Evolutionary conservation across 305 asterid species (phyloP).

Genomic region (Solanum hybrid): DNA sequence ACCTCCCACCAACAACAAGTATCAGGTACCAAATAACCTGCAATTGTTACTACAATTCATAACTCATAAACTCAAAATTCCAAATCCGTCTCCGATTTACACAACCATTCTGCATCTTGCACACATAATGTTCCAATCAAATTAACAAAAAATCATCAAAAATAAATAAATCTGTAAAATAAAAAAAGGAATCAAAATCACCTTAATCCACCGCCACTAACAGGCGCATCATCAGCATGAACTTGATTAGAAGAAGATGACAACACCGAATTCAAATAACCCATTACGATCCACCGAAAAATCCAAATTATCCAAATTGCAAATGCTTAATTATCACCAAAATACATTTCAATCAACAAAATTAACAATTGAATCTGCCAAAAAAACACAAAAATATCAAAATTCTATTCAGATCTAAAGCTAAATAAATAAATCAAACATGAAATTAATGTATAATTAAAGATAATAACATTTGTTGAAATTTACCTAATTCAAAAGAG

Average conservation of each 20-base stretch:
- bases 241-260: constrained; percentile 55
- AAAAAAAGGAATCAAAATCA: constrained; percentile 8
- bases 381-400: background rate
- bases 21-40: background rate
- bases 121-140: background rate
- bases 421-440: background rate
- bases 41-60: background rate
- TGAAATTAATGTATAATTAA: background rate
- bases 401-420: background rate
- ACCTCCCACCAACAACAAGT: background rate
- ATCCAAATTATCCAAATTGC: background rate
- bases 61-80: background rate
- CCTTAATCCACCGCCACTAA: constrained; percentile 94
- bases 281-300: constrained; percentile 29
- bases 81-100: background rate
- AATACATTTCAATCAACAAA: background rate
- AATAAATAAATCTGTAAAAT: background rate
- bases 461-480: background rate
- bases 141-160: background rate
- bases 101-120: background rate
- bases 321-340: background rate
- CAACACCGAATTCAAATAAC: constrained; percentile 71
- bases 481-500: background rate
- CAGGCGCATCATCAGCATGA: constrained; percentile 69
- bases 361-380: background rate